A percentile compares a stretch with the other conserved stretches of the same genome.
Evolutionary conservation across 2,329 filamentous ascomycete genomes (phyloP).

Genomic region (Sphaceloma murrayae): DNA sequence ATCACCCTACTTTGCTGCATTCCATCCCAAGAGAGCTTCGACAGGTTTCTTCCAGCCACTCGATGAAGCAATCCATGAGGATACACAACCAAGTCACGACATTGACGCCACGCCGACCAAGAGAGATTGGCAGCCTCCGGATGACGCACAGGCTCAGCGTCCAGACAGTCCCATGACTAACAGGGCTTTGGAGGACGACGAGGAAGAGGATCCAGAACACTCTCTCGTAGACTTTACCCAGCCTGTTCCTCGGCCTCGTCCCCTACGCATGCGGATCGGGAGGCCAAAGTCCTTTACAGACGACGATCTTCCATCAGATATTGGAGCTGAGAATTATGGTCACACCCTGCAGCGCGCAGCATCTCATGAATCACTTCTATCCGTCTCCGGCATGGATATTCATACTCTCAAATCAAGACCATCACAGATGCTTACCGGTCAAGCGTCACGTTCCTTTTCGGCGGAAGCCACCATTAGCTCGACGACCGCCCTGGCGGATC

Average conservation of each 20-base stretch:
- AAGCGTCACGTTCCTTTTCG: constrained; percentile 41
- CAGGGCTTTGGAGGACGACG: constrained; percentile 1
- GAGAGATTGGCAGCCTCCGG: constrained; percentile 16
- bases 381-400: constrained; percentile 78
- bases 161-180: constrained; percentile 3
- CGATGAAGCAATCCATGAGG: constrained; percentile 18
- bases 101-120: not conserved
- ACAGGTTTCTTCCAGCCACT: constrained; percentile 29
- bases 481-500: constrained; percentile 27
- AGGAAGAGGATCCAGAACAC: constrained; percentile 14
- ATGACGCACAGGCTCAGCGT: not conserved
- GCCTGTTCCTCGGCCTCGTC: constrained; percentile 6
- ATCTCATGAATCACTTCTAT: constrained; percentile 85
- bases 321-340: not conserved
- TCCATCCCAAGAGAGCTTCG: constrained; percentile 50
- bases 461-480: constrained; percentile 38
- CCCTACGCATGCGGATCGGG: constrained; percentile 6
- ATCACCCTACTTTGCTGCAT: constrained; percentile 54
- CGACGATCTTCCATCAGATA: constrained; percentile 7
- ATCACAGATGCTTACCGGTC: constrained; percentile 57
- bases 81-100: constrained; percentile 18
- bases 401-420: constrained; percentile 63
- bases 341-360: constrained; percentile 50
- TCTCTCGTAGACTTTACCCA: constrained; percentile 15
- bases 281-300: constrained; percentile 15